phyloP scores from a whole-genome alignment of 441 rosid species.

The Euphorbia celastroides region DNA sequence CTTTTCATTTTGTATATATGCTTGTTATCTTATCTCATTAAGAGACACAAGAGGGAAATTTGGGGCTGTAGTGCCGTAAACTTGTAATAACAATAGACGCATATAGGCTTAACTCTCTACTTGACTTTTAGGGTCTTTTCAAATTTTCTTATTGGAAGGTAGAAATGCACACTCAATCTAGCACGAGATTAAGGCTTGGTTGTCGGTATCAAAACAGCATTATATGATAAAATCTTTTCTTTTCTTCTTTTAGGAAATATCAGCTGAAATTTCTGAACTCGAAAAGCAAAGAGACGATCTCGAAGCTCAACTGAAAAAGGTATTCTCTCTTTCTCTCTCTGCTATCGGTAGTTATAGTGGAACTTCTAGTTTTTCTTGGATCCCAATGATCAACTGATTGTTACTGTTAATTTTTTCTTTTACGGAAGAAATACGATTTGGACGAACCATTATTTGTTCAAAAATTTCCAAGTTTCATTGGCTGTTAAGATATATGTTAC shows the following conservation, averaged over 20 bases:
- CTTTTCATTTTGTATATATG: no score
- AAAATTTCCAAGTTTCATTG: neutral
- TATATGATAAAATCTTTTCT: no score
- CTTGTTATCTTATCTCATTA: no score
- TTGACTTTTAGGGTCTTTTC: no score
- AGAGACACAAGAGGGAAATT: no score
- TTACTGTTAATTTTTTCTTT: neutral
- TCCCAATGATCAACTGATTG: neutral
- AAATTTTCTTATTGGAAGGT: no score
- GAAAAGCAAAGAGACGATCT: constrained; percentile 82
- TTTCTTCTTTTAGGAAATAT: constrained; percentile 48
- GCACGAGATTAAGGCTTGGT: no score
- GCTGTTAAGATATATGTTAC: neutral
- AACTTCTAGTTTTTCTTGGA: neutral
- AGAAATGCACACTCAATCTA: no score
- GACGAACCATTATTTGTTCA: neutral
- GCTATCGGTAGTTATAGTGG: neutral
- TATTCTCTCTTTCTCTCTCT: constrained; percentile 6
- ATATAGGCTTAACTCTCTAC: no score
- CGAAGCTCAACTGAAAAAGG: constrained; percentile 92
- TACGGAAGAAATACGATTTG: neutral
- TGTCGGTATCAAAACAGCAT: no score
- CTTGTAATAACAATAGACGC: no score
- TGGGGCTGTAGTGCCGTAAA: no score
- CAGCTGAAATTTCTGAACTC: constrained; percentile 64